phyloP scores from a whole-genome alignment of 2,329 filamentous ascomycete genomes.

The Diaporthe amygdali region DNA sequence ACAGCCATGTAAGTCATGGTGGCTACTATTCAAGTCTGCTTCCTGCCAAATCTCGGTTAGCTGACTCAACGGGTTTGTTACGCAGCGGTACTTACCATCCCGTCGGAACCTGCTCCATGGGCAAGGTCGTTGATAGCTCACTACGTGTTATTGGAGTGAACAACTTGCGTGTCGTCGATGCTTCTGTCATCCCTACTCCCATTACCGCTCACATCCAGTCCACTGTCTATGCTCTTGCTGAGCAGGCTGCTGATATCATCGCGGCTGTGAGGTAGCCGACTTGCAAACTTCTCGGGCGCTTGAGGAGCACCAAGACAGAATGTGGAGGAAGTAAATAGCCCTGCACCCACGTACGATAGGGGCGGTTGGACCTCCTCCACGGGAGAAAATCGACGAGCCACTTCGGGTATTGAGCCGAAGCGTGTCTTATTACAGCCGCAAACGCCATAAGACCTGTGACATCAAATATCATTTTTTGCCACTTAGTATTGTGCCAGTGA shows the following conservation, averaged over 20 bases:
- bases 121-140: conserved; percentile 31
- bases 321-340: too few species aligned
- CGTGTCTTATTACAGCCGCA: too few species aligned
- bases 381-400: too few species aligned
- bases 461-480: background rate
- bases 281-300: too few species aligned
- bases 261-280: background rate
- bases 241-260: conserved; percentile 40
- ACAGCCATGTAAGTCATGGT: background rate
- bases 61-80: background rate
- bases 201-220: conserved; percentile 37
- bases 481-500: background rate
- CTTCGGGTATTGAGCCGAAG: too few species aligned
- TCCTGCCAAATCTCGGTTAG: too few species aligned
- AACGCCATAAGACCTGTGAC: too few species aligned
- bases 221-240: conserved; percentile 39
- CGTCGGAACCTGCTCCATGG: conserved; percentile 27
- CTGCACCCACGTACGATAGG: too few species aligned
- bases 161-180: conserved; percentile 38
- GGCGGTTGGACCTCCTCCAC: too few species aligned
- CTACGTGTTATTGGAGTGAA: conserved; percentile 27
- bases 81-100: background rate
- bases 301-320: too few species aligned
- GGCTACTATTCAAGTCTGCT: background rate
- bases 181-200: conserved; percentile 38